Percentiles rank a stretch among this genome's conserved stretches.
Conservation (phyloP, 2,329 filamentous ascomycete genomes). For the Penicillium sp. region DNA sequence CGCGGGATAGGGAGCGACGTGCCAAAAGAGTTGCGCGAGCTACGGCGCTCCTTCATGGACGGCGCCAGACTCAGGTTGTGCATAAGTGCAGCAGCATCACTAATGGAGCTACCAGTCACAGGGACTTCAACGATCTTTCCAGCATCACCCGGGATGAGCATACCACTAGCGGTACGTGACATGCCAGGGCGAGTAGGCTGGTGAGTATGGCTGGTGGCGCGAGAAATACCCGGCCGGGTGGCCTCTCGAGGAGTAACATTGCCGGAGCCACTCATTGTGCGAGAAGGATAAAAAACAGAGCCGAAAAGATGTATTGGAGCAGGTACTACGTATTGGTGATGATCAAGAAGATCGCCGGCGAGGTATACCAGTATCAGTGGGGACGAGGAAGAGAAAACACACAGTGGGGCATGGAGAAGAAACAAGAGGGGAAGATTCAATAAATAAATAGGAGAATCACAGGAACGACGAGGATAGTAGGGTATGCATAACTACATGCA, state of each 20-base stretch:
- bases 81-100: slow-evolving; percentile 65
- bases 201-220: slow-evolving; percentile 41
- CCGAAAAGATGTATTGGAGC: background rate
- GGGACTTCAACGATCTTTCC: slow-evolving; percentile 63
- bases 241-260: slow-evolving; percentile 50
- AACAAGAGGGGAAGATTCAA: slow-evolving; percentile 9
- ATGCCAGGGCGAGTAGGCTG: slow-evolving; percentile 13
- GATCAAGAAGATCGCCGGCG: background rate
- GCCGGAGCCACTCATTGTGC: slow-evolving; percentile 57
- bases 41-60: slow-evolving; percentile 62
- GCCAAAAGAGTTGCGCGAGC: slow-evolving; percentile 71
- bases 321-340: background rate
- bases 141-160: slow-evolving; percentile 42
- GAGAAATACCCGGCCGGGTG: slow-evolving; percentile 9
- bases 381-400: slow-evolving; percentile 2
- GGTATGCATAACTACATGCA: slow-evolving; percentile 22
- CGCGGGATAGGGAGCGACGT: slow-evolving; percentile 66
- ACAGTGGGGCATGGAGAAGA: slow-evolving; percentile 1
- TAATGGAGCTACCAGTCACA: slow-evolving; percentile 62
- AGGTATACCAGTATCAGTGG: background rate
- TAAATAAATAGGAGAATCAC: slow-evolving; percentile 6
- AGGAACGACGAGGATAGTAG: slow-evolving; percentile 2
- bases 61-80: slow-evolving; percentile 65
- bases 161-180: slow-evolving; percentile 26
- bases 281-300: slow-evolving; percentile 2